phyloP scores from a whole-genome alignment of 1,139 yeast genomes.

The Yamadazyma dushanensis region DNA sequence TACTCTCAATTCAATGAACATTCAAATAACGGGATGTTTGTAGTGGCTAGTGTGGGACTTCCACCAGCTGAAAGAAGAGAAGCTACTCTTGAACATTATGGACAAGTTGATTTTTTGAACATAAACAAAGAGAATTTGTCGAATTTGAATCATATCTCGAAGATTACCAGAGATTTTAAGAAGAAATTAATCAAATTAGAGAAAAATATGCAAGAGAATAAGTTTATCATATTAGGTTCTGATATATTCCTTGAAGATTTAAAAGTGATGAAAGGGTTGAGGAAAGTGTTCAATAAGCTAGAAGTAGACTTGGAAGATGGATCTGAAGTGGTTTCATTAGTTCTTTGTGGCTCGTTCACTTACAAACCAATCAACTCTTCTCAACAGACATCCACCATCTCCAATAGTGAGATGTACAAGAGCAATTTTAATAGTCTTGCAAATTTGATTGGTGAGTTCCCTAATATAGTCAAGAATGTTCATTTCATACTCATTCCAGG shows the following conservation, averaged over 20 bases:
- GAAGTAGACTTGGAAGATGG: conserved; percentile 39
- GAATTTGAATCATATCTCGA: conserved; percentile 25
- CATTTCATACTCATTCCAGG: conserved; percentile 80
- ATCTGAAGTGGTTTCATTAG: conserved; percentile 52
- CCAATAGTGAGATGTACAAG: conserved; percentile 60
- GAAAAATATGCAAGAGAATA: conserved; percentile 52
- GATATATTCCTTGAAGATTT: conserved; percentile 66
- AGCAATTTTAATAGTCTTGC: conserved; percentile 75
- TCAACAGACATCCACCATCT: conserved; percentile 39
- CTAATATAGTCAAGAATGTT: conserved; percentile 30
- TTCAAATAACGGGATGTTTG: conserved; percentile 54
- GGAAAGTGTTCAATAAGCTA: conserved; percentile 54
- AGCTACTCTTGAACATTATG: conserved; percentile 65
- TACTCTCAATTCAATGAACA: conserved; percentile 61
- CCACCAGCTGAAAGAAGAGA: conserved; percentile 86
- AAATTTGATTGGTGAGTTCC: conserved; percentile 37
- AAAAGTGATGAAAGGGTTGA: conserved; percentile 58
- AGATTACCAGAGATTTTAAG: conserved; percentile 61
- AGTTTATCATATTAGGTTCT: conserved; percentile 69
- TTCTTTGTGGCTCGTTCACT: conserved; percentile 58
- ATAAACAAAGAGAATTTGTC: conserved; percentile 33
- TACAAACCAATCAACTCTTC: conserved; percentile 60
- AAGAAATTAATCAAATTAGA: conserved; percentile 59
- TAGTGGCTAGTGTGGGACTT: conserved; percentile 76
- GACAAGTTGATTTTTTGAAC: conserved; percentile 78